Evolutionary conservation across 176 grass and related monocot genomes (phyloP).

Genomic region (Lolium multiflorum): DNA sequence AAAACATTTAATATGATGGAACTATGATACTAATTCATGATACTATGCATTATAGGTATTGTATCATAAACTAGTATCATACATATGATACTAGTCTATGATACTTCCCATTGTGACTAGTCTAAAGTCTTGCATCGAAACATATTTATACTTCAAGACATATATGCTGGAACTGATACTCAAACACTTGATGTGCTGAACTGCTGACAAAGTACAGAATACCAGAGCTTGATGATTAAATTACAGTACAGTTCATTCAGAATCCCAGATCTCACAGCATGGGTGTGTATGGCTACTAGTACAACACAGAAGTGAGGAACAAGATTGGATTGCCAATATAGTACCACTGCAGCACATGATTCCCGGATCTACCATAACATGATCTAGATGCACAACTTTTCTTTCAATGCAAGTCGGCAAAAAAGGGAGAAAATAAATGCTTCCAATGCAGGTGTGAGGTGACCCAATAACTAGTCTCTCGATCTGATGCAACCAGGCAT

Average conservation of each 20-base stretch:
- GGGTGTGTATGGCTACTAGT: not conserved
- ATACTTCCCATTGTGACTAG: no score
- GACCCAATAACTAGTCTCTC: not conserved
- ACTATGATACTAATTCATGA: no score
- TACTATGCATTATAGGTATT: no score
- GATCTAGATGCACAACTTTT: slow-evolving; percentile 30
- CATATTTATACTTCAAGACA: not conserved
- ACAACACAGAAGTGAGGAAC: slow-evolving; percentile 5
- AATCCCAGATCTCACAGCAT: not conserved
- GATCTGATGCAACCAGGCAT: slow-evolving; percentile 9
- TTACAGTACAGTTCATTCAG: not conserved
- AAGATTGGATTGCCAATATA: not conserved
- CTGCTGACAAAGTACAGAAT: not conserved
- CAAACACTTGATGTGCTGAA: not conserved
- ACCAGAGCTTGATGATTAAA: not conserved
- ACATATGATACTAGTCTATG: no score
- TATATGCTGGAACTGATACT: not conserved
- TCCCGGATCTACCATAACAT: slow-evolving; percentile 23
- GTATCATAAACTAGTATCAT: no score
- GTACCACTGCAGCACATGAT: slow-evolving; percentile 3
- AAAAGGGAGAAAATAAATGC: slow-evolving; percentile 11
- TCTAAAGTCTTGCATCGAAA: no score
- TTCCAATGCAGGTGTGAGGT: slow-evolving; percentile 7
- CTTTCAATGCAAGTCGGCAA: not conserved
- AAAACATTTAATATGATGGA: no score